Percentiles rank a stretch among this genome's conserved stretches.
phyloP scores from a whole-genome alignment of 495 filamentous ascomycete genomes.

The Aspergillus hancockii region DNA sequence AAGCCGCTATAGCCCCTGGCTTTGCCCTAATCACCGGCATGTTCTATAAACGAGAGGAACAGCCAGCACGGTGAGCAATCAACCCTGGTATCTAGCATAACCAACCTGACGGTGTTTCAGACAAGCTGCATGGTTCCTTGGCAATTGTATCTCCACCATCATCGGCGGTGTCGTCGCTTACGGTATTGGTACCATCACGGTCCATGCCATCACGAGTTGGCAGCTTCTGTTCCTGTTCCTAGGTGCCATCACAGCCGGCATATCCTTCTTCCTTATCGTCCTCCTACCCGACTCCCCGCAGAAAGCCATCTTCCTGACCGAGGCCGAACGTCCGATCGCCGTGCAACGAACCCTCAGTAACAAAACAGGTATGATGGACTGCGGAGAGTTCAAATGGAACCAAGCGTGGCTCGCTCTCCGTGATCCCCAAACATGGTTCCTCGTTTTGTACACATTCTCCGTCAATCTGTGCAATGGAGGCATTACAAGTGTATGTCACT shows the following conservation, averaged over 20 bases:
- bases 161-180: conserved; percentile 58
- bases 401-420: conserved; percentile 53
- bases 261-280: conserved; percentile 40
- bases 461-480: conserved; percentile 50
- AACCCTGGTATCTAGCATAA: background rate
- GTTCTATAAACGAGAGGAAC: conserved; percentile 55
- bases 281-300: conserved; percentile 53
- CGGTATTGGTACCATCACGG: conserved; percentile 53
- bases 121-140: conserved; percentile 41
- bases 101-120: conserved; percentile 5
- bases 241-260: conserved; percentile 39
- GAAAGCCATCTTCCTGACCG: conserved; percentile 46
- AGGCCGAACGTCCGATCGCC: conserved; percentile 51
- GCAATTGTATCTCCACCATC: conserved; percentile 44
- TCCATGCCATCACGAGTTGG: conserved; percentile 42
- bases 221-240: conserved; percentile 44
- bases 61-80: conserved; percentile 45
- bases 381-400: conserved; percentile 57
- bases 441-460: conserved; percentile 39
- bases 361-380: conserved; percentile 58
- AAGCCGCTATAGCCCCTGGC: conserved; percentile 57
- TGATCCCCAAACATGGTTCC: conserved; percentile 53
- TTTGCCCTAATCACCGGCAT: conserved; percentile 57
- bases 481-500: conserved; percentile 33
- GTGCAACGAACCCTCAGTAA: conserved; percentile 60